Evolutionary conservation across 495 filamentous ascomycete species (phyloP).

Genomic region (Beverwykella pulmonaria): DNA sequence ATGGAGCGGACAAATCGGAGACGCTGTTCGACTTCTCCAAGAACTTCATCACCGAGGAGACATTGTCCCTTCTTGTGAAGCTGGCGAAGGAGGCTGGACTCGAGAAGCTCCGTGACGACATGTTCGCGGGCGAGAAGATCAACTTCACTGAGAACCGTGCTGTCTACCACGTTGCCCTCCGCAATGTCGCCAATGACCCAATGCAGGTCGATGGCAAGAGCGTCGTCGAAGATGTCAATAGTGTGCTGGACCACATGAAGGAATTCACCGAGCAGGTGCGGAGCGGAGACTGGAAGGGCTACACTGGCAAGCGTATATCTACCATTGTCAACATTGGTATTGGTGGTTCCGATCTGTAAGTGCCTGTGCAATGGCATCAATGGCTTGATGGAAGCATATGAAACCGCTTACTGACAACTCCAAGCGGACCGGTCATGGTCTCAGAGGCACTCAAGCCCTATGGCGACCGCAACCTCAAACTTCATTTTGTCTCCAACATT

Average conservation of each 20-base stretch:
- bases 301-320: slow-evolving; percentile 94
- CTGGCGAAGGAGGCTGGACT: slow-evolving; percentile 87
- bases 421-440: slow-evolving; percentile 95
- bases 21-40: slow-evolving; percentile 99
- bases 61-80: slow-evolving; percentile 79
- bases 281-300: slow-evolving; percentile 97
- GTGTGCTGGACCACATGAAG: slow-evolving; percentile 93
- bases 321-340: slow-evolving; percentile 98
- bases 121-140: slow-evolving; percentile 97
- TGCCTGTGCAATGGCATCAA: background rate
- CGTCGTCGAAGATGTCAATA: slow-evolving; percentile 92
- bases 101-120: slow-evolving; percentile 90
- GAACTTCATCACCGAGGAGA: slow-evolving; percentile 95
- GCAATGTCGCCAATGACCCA: slow-evolving; percentile 79
- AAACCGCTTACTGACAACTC: slow-evolving; percentile 12
- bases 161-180: slow-evolving; percentile 91
- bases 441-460: slow-evolving; percentile 96
- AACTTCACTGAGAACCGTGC: slow-evolving; percentile 98
- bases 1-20: slow-evolving; percentile 74
- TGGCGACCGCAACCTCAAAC: slow-evolving; percentile 75
- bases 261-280: slow-evolving; percentile 93
- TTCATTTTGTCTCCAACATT: slow-evolving; percentile 99
- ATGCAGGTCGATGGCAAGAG: slow-evolving; percentile 95
- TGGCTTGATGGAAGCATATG: background rate
- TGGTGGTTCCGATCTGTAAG: slow-evolving; percentile 96